These are phyloP conservation scores for Phaeoacremonium minimum DNA, from an alignment of 2,329 filamentous ascomycete species.

Conservation along the genomic window DNA sequence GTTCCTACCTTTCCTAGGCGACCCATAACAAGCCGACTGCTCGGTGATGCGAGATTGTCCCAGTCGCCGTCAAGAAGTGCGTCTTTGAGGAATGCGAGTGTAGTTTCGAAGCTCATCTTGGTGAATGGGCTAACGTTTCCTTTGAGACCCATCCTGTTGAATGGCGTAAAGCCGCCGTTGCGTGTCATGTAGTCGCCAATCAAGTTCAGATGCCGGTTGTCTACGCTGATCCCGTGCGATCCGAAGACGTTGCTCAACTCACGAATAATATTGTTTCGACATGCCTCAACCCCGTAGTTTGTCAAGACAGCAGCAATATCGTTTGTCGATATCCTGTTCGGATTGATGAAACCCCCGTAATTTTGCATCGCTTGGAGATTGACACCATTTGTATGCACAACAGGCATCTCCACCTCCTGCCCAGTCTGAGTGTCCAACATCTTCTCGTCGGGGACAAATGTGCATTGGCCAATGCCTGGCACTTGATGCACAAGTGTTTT, in stretches of 20 bases:
- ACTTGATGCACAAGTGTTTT: conserved; percentile 86
- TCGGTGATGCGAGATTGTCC: conserved; percentile 83
- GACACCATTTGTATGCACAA: conserved; percentile 76
- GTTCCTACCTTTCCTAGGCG: conserved; percentile 80
- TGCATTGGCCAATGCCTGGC: conserved; percentile 68
- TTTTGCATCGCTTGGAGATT: conserved; percentile 90
- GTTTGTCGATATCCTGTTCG: conserved; percentile 84
- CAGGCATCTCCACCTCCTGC: conserved; percentile 42
- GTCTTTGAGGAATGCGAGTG: conserved; percentile 87
- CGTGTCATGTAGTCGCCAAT: conserved; percentile 99
- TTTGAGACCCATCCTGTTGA: conserved; percentile 85
- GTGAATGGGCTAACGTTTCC: conserved; percentile 87
- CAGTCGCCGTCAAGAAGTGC: conserved; percentile 86
- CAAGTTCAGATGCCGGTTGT: conserved; percentile 87
- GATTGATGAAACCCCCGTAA: conserved; percentile 80
- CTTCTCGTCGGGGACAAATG: conserved; percentile 58
- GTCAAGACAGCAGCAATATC: conserved; percentile 82
- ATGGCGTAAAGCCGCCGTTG: conserved; percentile 81
- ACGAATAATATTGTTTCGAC: conserved; percentile 77
- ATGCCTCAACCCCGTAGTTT: conserved; percentile 91
- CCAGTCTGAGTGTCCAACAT: conserved; percentile 41
- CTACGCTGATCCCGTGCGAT: conserved; percentile 87
- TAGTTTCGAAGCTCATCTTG: conserved; percentile 99
- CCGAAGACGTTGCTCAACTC: conserved; percentile 85
- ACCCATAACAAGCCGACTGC: conserved; percentile 83